Percentiles rank a stretch among this genome's conserved stretches.
phyloP scores from a whole-genome alignment of 306 rosid species.

The Vigna angularis region DNA sequence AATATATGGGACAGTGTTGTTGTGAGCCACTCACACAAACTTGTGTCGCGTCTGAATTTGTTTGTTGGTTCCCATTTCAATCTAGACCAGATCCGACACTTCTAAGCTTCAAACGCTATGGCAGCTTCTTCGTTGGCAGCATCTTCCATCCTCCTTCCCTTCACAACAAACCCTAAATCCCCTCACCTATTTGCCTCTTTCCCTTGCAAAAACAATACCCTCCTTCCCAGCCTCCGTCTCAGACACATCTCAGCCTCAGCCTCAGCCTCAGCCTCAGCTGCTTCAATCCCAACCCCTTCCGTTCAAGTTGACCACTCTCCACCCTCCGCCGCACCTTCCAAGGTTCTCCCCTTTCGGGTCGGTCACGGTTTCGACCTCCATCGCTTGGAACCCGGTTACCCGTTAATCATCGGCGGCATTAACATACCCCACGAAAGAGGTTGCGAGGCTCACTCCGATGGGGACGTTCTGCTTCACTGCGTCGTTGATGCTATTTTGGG shows the following conservation, averaged over 20 bases:
- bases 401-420: constrained; percentile 94
- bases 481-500: constrained; percentile 96
- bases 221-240: constrained; percentile 38
- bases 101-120: constrained; percentile 46
- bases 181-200: constrained; percentile 37
- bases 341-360: constrained; percentile 79
- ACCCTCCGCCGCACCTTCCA: constrained; percentile 56
- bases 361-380: constrained; percentile 99
- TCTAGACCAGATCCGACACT: not conserved
- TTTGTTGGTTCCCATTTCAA: not conserved
- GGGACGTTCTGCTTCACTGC: constrained; percentile 96
- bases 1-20: not conserved
- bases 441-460: constrained; percentile 99
- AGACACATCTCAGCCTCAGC: constrained; percentile 38
- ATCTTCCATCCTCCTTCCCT: constrained; percentile 40
- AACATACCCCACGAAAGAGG: constrained; percentile 89
- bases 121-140: constrained; percentile 53
- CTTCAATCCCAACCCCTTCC: constrained; percentile 55
- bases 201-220: constrained; percentile 38
- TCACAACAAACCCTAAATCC: constrained; percentile 35
- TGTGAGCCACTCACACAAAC: not conserved
- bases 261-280: constrained; percentile 10
- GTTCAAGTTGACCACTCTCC: constrained; percentile 44
- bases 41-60: constrained; percentile 1
- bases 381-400: constrained; percentile 88